Evolutionary conservation across 2,329 filamentous ascomycete species (phyloP), one percentile per base, ranked within the genome.

Genomic region (Paraphoma chrysanthemicola): DNA sequence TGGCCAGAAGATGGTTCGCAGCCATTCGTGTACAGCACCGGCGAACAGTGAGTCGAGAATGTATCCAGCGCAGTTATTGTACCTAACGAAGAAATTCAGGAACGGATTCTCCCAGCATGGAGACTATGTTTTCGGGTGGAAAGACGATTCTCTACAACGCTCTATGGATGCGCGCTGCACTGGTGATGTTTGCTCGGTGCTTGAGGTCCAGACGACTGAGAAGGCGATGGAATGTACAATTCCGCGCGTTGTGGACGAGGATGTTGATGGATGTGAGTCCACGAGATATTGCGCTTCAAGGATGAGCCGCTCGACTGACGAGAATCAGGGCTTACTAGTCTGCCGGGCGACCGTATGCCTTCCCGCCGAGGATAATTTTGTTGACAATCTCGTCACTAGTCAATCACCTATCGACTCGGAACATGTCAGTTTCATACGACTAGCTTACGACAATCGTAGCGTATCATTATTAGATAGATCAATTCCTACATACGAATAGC

Each of bases 111-210:
- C 62, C 5, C 61, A 69, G 45, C 68, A 72, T 46, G 68, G 69
- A 16, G 70, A 73, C 45, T 71, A 73, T 43, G 65, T 73, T 28
- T 73, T 71, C 47, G 69, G 69, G 7, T 71, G 70, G 69, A 65
- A 73, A 60, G 68, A 63, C 14, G 68, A 73, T 53, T 59, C 69
- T 42, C 64, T 73, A 4, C 70, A 73, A 54, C 56, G 68, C 11
- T 68, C 68, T 5, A 67, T 71, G 66, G 44, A 73, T 48, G 58
- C 62, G 2, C 64, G 64, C 29, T 73, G 70, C 54, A 59, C 50
- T 18, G 66, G 64, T 16, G 66, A 70, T 47, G 41, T 44, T 31
- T 73, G 70, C 51, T 48, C 50, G 6, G 62, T 57, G 23, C 30
- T 72, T 31, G 63, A 70, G 39, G 49, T 33, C 1, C 70, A 73